Percentiles rank a stretch among this genome's conserved stretches.
Evolutionary conservation across 2,329 filamentous ascomycete genomes (phyloP).

Genomic region (Chrysoporthe puriensis): DNA sequence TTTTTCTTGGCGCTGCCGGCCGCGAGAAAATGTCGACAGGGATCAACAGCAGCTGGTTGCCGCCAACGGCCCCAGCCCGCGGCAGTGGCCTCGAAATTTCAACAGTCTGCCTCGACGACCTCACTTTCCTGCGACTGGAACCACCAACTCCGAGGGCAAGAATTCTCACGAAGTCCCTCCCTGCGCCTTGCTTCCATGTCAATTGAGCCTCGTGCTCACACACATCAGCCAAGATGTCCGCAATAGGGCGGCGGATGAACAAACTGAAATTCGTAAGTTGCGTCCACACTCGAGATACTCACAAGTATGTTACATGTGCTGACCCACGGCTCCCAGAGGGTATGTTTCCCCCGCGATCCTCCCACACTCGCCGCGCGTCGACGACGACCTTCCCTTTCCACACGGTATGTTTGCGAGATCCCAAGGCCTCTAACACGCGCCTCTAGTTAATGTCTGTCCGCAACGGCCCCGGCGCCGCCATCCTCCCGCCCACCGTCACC

Average conservation of each 20-base stretch:
- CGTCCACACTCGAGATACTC: constrained; percentile 1
- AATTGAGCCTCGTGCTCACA: constrained; percentile 23
- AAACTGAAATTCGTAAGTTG: constrained; percentile 70
- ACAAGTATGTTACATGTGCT: constrained; percentile 28
- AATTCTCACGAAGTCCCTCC: background rate
- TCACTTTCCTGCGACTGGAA: background rate
- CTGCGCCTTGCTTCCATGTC: background rate
- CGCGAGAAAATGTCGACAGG: constrained; percentile 18
- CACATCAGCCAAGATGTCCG: constrained; percentile 39
- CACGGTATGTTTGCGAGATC: background rate
- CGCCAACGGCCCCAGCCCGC: constrained; percentile 9
- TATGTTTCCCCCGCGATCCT: constrained; percentile 35
- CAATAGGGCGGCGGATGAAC: constrained; percentile 70
- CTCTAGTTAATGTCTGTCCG: constrained; percentile 73
- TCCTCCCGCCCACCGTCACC: constrained; percentile 76
- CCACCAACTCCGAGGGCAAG: constrained; percentile 1
- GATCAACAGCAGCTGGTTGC: constrained; percentile 9
- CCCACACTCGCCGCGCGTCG: constrained; percentile 12
- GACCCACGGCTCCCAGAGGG: constrained; percentile 44
- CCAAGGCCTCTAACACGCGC: constrained; percentile 15
- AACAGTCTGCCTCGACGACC: constrained; percentile 1
- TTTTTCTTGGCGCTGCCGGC: constrained; percentile 23
- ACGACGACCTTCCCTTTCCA: background rate
- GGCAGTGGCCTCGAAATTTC: constrained; percentile 19
- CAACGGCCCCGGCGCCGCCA: constrained; percentile 80